A percentile compares a stretch with the other conserved stretches of the same genome.
These are phyloP conservation scores for Cladophialophora yegresii DNA, from an alignment of 2,329 filamentous ascomycete species.

Conservation along the genomic window DNA sequence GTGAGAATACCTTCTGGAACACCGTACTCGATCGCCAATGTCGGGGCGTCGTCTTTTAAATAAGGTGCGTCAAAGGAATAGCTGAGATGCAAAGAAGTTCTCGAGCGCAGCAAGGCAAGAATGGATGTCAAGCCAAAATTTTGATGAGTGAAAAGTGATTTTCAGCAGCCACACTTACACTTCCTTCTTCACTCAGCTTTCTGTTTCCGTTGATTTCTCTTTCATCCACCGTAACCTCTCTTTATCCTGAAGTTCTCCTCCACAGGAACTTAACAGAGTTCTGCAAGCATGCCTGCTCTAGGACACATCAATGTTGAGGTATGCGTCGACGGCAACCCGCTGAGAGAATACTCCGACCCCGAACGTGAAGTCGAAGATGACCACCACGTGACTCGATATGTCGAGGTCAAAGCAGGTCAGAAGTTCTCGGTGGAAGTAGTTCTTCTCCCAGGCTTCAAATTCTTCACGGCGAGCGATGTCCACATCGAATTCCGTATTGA, in stretches of 20 bases:
- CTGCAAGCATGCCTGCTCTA: conserved; percentile 11
- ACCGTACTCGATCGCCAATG: neutral
- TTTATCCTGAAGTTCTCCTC: neutral
- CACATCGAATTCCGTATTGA: neutral
- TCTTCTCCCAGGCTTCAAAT: conserved; percentile 18
- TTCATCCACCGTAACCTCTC: neutral
- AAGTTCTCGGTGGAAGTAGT: conserved; percentile 6
- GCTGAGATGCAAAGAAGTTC: neutral
- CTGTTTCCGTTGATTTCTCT: neutral
- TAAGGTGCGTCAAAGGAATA: neutral
- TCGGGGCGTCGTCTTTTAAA: neutral
- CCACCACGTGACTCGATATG: conserved; percentile 10
- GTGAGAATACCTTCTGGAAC: neutral
- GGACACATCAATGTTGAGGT: conserved; percentile 19
- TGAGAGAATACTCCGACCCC: conserved; percentile 19
- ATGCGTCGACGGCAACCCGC: conserved; percentile 18
- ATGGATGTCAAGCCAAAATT: neutral
- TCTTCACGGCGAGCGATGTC: neutral
- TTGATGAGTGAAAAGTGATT: neutral
- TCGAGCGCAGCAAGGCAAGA: neutral
- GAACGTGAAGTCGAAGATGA: neutral
- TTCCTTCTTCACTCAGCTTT: neutral
- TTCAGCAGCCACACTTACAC: neutral
- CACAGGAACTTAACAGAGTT: neutral
- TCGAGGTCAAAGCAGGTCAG: conserved; percentile 19